Evolutionary conservation across 805 yeast genomes (phyloP).

Genomic region (Myxozyma neglecta): DNA sequence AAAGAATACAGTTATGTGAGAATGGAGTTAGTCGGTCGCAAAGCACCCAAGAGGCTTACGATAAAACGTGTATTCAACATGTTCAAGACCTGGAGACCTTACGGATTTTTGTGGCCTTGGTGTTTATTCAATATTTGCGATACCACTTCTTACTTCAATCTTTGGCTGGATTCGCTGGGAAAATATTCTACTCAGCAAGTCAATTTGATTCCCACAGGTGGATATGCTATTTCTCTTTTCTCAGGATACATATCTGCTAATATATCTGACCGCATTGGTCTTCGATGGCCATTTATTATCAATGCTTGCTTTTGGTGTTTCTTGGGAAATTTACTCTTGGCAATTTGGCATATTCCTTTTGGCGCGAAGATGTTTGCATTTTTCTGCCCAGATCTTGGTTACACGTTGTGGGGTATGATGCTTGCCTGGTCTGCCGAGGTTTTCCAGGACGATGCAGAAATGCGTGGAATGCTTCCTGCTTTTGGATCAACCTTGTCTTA

Average conservation of each 20-base stretch:
- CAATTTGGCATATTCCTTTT: conserved; percentile 47
- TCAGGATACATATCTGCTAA: conserved; percentile 37
- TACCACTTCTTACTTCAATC: conserved; percentile 36
- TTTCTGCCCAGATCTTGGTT: conserved; percentile 28
- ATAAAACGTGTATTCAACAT: conserved; percentile 11
- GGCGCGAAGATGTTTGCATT: conserved; percentile 39
- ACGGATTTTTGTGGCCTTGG: conserved; percentile 27
- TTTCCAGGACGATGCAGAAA: conserved; percentile 38
- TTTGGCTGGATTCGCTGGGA: conserved; percentile 38
- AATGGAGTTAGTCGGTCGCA: conserved; percentile 27
- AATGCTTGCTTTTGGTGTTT: conserved; percentile 21
- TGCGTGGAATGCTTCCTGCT: conserved; percentile 37
- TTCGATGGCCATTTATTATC: conserved; percentile 38
- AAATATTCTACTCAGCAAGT: conserved; percentile 37
- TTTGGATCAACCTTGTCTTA: conserved; percentile 40
- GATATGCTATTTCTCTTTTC: conserved; percentile 39
- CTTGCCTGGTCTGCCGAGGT: conserved; percentile 37
- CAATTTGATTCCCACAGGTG: conserved; percentile 42
- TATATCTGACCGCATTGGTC: conserved; percentile 39
- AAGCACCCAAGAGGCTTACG: conserved; percentile 24
- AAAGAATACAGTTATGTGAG: conserved; percentile 27
- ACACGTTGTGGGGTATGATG: conserved; percentile 32
- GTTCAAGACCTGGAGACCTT: conserved; percentile 26
- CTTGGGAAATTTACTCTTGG: conserved; percentile 41
- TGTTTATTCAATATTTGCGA: conserved; percentile 23